These are phyloP conservation scores for Pharus latifolius DNA, from an alignment of 176 grass and related monocot species.

Conservation along the genomic window DNA sequence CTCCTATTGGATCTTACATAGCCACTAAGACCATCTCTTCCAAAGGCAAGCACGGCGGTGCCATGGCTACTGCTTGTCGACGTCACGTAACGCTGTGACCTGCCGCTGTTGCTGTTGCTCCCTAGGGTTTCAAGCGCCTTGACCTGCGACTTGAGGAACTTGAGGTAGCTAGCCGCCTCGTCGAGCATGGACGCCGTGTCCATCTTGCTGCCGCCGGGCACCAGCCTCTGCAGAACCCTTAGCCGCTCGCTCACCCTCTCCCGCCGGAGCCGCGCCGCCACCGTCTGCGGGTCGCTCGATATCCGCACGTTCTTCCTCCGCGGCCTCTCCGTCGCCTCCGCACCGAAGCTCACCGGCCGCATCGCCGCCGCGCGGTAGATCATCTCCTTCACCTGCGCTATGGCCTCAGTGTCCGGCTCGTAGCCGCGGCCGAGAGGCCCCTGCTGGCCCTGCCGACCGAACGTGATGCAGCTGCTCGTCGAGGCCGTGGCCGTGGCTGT, in stretches of 20 bases:
- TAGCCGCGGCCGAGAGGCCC: background rate
- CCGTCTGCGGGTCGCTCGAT: constrained; percentile 69
- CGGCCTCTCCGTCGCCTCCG: constrained; percentile 8
- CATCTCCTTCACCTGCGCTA: constrained; percentile 64
- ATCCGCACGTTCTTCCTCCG: constrained; percentile 41
- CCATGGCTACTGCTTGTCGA: background rate
- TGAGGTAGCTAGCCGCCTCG: constrained; percentile 79
- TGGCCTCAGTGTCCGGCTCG: constrained; percentile 18
- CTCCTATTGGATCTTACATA: constrained; percentile 18
- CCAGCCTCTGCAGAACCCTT: constrained; percentile 62
- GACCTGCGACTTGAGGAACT: constrained; percentile 83
- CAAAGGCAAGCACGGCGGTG: constrained; percentile 6
- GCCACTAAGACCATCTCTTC: constrained; percentile 3
- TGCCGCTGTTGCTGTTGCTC: background rate
- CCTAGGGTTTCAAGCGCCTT: constrained; percentile 21
- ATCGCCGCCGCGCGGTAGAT: constrained; percentile 72
- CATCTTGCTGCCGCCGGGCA: constrained; percentile 72
- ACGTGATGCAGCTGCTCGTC: constrained; percentile 13
- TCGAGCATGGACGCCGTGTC: constrained; percentile 90
- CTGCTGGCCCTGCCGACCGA: background rate
- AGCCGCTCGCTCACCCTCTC: constrained; percentile 60
- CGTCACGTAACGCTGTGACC: constrained; percentile 3
- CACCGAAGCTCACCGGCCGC: constrained; percentile 49
- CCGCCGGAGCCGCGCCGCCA: constrained; percentile 50
- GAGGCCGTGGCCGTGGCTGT: background rate